Base-by-base conservation (phyloP, 305 asterid genomes). In the Andrographis paniculata region DNA sequence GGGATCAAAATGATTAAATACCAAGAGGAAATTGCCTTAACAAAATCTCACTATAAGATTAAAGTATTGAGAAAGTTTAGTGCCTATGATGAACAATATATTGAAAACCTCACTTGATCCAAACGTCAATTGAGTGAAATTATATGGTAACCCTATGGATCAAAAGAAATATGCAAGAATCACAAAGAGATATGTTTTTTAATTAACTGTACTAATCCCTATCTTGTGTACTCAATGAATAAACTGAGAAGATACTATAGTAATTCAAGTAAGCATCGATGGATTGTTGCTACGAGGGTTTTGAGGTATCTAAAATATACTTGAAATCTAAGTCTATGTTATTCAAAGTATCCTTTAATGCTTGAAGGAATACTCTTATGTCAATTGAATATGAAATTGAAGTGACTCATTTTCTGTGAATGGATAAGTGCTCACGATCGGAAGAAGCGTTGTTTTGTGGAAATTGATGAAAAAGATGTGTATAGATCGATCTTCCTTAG, bases 331-430 rank as follows among this genome's bases (percentile, higher is more conserved):
- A 12, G 19, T 1, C 10, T 24, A 28, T n/a, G 2, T 36, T 47
- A 47, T 14, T 0, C 50, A 14, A 46, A 37, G 16, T 46, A 23
- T 22, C 17, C 38, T 9, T 11, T 12, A 1, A 18, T 46, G 1
- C 16, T 46, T 6, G 52, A 46, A 20, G 52, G 52, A n/a, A 46
- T 22, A 46, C 52, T 17, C 6, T 6, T 17, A 46, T 46, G 52
- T 30, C 12, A 43, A 19, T 22, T 43, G 20, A 22, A 42, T 42
- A n/a, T n/a, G 22, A 16, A 20, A 17, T 1, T 16, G 6, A 8
- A 42, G 21, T 16, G 46, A 42, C 21, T 42, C 20, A 6, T 16
- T 9, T 2, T 42, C 46, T 1, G 11, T 18, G 6, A 42, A 22
- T 42, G 46, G 20, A 14, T 15, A 42, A 1, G 20, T 42, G 8